phyloP scores from a whole-genome alignment of 768 basidiomycete species.

The Mycena epipterygia region DNA sequence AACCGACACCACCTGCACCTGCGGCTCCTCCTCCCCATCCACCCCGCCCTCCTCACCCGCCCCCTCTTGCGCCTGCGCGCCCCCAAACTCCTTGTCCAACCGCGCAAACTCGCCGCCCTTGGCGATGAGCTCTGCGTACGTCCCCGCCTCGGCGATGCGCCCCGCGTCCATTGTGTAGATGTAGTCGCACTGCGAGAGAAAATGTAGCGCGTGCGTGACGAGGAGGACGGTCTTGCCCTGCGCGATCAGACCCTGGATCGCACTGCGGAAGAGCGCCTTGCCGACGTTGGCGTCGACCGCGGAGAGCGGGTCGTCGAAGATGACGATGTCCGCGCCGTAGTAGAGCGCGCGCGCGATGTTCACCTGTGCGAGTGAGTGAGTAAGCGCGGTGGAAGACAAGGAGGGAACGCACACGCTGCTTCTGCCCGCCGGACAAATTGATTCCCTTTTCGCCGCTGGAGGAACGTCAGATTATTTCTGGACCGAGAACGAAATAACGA shows the following conservation, averaged over 20 bases:
- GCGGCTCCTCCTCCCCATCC: slow-evolving; percentile 44
- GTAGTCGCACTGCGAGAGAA: slow-evolving; percentile 89
- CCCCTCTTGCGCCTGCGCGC: slow-evolving; percentile 37
- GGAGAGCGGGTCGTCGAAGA: slow-evolving; percentile 76
- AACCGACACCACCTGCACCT: slow-evolving; percentile 34
- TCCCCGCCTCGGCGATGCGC: slow-evolving; percentile 77
- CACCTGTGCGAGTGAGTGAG: slow-evolving; percentile 49
- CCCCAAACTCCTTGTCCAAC: slow-evolving; percentile 72
- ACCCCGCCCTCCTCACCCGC: slow-evolving; percentile 51
- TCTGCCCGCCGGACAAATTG: slow-evolving; percentile 76
- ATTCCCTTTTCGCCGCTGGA: slow-evolving; percentile 52
- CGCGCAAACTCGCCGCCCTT: slow-evolving; percentile 66
- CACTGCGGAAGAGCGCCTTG: slow-evolving; percentile 73
- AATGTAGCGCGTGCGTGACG: slow-evolving; percentile 93
- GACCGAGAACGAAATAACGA: background rate
- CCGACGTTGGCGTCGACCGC: slow-evolving; percentile 85
- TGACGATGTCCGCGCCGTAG: slow-evolving; percentile 70
- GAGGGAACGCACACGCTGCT: slow-evolving; percentile 60
- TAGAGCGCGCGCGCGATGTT: slow-evolving; percentile 82
- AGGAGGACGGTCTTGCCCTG: slow-evolving; percentile 84
- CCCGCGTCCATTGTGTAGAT: slow-evolving; percentile 86
- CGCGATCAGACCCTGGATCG: slow-evolving; percentile 63
- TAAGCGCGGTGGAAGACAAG: no score
- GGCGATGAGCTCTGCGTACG: slow-evolving; percentile 64
- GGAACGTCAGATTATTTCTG: background rate